Evolutionary conservation across 768 basidiomycete genomes (phyloP), one percentile per base, ranked within the genome.

Genomic region (Boletales sp.): DNA sequence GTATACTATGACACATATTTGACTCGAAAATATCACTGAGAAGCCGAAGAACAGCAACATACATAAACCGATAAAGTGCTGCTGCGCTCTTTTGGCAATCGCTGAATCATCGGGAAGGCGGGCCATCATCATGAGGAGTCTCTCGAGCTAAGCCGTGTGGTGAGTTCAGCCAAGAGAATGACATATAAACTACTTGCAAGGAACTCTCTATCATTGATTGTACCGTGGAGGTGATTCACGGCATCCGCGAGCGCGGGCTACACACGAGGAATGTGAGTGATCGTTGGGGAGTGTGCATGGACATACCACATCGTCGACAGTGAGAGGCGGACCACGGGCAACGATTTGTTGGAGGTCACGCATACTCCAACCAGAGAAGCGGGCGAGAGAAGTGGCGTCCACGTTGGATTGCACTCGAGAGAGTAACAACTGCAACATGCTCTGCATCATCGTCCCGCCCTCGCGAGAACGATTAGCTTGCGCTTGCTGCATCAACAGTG

Each of bases 41-140:
- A n/a, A 37, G 34, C 40, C 8, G 34, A 45, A 24, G 19, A 32
- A n/a, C 12, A 10, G n/a, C 21, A n/a, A 72, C 84, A 60, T 61
- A 87, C 87, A 70, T 42, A 83, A 65, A 47, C 69, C 70, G 39
- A 88, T 81, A 48, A 80, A 70, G 47, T 68, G 48, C 43, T 77
- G 65, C 58, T 87, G 78, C 12, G 83, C 58, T 50, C 69, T 66
- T 56, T 51, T 71, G 50, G 50, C 59, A 43, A 67, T 45, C 11
- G 35, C 15, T 7, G 60, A 62, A 47, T 64, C 63, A 19, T 70
- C 59, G 4, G 69, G 69, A 40, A 78, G 69, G 15, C 75, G 74
- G 2, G 87, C 73, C 83, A 89, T 84, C 30, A 81, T 54, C 17
- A 74, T 69, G 43, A 90, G 63, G 8, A 81, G 51, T 40, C 79